Percentiles rank a stretch among this genome's conserved stretches.
Evolutionary conservation across 2,329 filamentous ascomycete genomes (phyloP).

Genomic region (Pseudogymnoascus sp.): DNA sequence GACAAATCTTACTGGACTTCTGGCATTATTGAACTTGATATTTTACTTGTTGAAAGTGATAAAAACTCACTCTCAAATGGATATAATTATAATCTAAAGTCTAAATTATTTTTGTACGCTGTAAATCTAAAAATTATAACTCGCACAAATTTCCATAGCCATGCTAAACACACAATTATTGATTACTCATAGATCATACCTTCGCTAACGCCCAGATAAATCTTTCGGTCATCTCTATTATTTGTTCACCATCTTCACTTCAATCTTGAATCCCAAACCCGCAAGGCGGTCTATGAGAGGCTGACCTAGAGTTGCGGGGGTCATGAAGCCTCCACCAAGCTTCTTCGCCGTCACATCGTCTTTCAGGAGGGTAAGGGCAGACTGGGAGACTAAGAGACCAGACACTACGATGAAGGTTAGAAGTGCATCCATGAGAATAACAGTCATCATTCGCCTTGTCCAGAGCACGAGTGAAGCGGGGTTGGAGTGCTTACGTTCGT

Average conservation of each 20-base stretch:
- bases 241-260: conserved; percentile 37
- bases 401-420: conserved; percentile 43
- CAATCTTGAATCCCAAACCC: conserved; percentile 53
- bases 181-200: not conserved
- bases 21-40: not conserved
- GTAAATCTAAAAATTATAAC: not conserved
- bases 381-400: conserved; percentile 53
- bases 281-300: conserved; percentile 55
- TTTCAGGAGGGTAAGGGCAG: conserved; percentile 55
- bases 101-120: not conserved
- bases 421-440: not conserved
- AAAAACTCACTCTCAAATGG: not conserved
- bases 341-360: conserved; percentile 40
- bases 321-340: conserved; percentile 60
- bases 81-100: not conserved
- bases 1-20: not conserved
- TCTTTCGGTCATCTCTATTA: not conserved
- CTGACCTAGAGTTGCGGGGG: conserved; percentile 62
- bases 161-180: not conserved
- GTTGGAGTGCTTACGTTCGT: conserved; percentile 45
- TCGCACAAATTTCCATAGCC: not conserved
- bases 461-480: not conserved
- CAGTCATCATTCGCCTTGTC: not conserved
- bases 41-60: not conserved
- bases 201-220: not conserved